Base-by-base conservation (phyloP, 495 filamentous ascomycete species). In the Talaromyces proteolyticus region DNA sequence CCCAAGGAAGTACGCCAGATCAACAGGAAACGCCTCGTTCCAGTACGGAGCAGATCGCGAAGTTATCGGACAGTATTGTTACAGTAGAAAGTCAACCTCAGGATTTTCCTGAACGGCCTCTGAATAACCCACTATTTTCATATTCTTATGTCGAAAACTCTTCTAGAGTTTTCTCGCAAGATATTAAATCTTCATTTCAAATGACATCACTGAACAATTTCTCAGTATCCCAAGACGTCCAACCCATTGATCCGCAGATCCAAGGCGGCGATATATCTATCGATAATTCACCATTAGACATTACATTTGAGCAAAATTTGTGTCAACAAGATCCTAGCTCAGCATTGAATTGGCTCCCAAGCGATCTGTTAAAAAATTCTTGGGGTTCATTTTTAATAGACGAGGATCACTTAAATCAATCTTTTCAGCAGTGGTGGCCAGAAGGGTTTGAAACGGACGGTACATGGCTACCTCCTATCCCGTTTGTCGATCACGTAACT, bases 271-370 rank as follows among this genome's bases (percentile, higher is more conserved):
- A 29, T 10, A 26, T 49, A 19, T 36, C 47, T 25, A 29, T 36
- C 17, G 29, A 38, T 4, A 10, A 34, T 10, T 17, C 47, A n/a
- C 16, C 17, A 16, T 23, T 49, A 7, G 47, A 49, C 20, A 23
- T 49, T 14, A 11, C 36, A 17, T 38, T 49, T 39, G 36, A 36
- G 11, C 47, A 29, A 18, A 36, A 40, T 4, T 10, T 49, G 21
- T 24, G 24, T 20, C 14, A 41, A 61, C 25, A 60, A 57, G 12
- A 61, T 60, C 5, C 55, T 57, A 39, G 25, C 57, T 40, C 65
- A 18, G 61, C 63, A 1, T 59, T 71, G 18, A 71, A 73, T 42
- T 73, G 69, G 69, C 54, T 70, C 8, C 59, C 67, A 14, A 57
- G 57, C 14, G 64, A 63, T 37, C 41, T 64, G 19, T 53, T 62